These are phyloP conservation scores for Nakazawaea ernobii DNA, from an alignment of 805 yeast species.

Conservation along the genomic window DNA sequence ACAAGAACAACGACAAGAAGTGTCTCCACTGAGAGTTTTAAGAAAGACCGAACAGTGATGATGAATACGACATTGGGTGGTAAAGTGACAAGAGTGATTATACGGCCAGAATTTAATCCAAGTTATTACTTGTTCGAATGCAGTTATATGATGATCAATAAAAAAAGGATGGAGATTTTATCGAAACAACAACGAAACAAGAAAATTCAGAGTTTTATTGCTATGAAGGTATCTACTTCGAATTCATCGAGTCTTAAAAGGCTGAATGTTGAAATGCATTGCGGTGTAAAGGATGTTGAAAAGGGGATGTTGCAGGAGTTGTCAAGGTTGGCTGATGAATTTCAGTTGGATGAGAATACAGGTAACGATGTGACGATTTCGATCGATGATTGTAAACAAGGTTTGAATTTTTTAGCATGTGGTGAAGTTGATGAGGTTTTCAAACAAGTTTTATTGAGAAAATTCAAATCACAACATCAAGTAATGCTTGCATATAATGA, in stretches of 20 bases:
- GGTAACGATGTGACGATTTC: not conserved
- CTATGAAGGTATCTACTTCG: not conserved
- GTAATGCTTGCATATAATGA: not conserved
- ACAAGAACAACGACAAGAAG: no score
- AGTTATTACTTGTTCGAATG: not conserved
- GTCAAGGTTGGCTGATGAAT: not conserved
- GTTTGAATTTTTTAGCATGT: not conserved
- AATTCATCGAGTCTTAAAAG: not conserved
- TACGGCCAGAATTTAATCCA: not conserved
- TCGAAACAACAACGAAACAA: not conserved
- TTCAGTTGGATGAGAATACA: not conserved
- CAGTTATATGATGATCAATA: not conserved
- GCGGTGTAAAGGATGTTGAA: not conserved
- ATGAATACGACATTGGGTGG: constrained; percentile 1
- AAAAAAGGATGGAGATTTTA: not conserved
- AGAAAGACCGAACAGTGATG: not conserved
- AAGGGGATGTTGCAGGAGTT: not conserved
- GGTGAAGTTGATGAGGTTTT: not conserved
- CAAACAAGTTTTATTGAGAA: not conserved
- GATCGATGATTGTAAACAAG: not conserved
- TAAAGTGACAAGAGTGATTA: not conserved
- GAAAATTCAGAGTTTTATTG: not conserved
- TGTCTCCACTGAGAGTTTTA: no score
- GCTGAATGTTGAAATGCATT: not conserved
- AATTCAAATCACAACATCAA: not conserved